Percentiles rank a stretch among this genome's conserved stretches.
These are phyloP conservation scores for Penicillium daleae DNA, from an alignment of 495 filamentous ascomycete species.

Conservation along the genomic window DNA sequence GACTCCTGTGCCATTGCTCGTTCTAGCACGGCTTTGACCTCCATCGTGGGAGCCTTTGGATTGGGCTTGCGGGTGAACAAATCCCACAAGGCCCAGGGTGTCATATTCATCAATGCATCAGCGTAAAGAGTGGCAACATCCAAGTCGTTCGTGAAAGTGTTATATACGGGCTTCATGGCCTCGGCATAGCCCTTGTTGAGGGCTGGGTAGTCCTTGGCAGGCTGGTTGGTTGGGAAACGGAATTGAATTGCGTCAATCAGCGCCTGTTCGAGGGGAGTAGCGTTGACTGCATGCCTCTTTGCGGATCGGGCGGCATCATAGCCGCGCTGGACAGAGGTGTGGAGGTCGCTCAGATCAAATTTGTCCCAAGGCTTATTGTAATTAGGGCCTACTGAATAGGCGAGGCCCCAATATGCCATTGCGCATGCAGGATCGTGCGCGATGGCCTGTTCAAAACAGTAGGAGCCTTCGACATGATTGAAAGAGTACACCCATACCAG, in stretches of 20 bases:
- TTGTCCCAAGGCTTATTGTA: slow-evolving; percentile 71
- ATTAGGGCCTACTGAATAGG: slow-evolving; percentile 65
- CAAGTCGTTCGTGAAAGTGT: slow-evolving; percentile 50
- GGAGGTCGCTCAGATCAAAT: slow-evolving; percentile 48
- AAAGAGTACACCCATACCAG: slow-evolving; percentile 66
- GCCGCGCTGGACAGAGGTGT: slow-evolving; percentile 47
- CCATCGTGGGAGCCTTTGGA: slow-evolving; percentile 47
- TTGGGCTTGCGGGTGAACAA: slow-evolving; percentile 57
- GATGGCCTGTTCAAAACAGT: slow-evolving; percentile 63
- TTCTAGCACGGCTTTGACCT: slow-evolving; percentile 58
- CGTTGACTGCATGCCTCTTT: slow-evolving; percentile 25
- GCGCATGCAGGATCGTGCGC: slow-evolving; percentile 53
- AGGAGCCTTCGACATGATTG: slow-evolving; percentile 63
- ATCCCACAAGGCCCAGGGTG: slow-evolving; percentile 66
- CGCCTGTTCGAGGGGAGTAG: slow-evolving; percentile 51
- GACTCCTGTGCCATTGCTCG: slow-evolving; percentile 38
- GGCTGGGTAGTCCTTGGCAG: slow-evolving; percentile 42
- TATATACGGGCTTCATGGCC: slow-evolving; percentile 60
- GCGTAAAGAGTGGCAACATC: slow-evolving; percentile 62
- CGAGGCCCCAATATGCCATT: slow-evolving; percentile 69
- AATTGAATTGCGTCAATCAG: slow-evolving; percentile 57
- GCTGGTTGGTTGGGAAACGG: slow-evolving; percentile 49
- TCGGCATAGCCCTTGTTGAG: slow-evolving; percentile 58
- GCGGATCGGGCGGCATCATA: slow-evolving; percentile 35
- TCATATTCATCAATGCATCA: slow-evolving; percentile 67